phyloP scores from a whole-genome alignment of 2,329 filamentous ascomycete species.

The Apiospora marii region DNA sequence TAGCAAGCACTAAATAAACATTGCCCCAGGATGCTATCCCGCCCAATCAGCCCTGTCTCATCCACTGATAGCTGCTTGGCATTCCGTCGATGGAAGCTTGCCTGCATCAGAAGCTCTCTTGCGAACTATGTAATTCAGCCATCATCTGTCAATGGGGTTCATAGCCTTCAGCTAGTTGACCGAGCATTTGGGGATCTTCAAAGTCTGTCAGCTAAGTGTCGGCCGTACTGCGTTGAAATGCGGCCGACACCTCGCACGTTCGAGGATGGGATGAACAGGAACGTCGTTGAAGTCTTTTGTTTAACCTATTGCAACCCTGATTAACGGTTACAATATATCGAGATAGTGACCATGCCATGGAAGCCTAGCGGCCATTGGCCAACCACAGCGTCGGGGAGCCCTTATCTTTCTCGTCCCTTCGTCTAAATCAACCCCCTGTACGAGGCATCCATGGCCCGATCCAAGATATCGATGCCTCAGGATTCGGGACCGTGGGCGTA shows the following conservation, averaged over 20 bases:
- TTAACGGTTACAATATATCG: background rate
- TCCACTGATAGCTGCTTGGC: conserved; percentile 4
- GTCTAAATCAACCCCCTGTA: background rate
- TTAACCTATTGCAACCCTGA: background rate
- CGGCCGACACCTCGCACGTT: background rate
- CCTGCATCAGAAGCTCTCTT: background rate
- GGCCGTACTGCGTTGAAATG: background rate
- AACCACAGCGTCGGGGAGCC: conserved; percentile 1
- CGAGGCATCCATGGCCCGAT: conserved; percentile 5
- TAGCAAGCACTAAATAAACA: background rate
- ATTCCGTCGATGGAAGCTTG: background rate
- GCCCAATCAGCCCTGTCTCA: background rate
- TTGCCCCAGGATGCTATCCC: background rate
- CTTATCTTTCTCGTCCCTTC: conserved; percentile 14
- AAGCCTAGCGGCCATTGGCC: background rate
- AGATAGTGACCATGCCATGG: background rate
- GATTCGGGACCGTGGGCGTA: background rate
- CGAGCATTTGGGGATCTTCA: background rate
- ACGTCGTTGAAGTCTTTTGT: background rate
- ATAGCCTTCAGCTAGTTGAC: background rate
- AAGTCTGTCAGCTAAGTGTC: too few species aligned
- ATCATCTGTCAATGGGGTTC: background rate
- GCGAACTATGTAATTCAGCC: background rate
- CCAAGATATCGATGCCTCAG: background rate
- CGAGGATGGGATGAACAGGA: background rate